These are phyloP conservation scores for Marchantia polymorpha DNA, from an alignment of 225 moss, liverwort and hornwort species.

Conservation along the genomic window DNA sequence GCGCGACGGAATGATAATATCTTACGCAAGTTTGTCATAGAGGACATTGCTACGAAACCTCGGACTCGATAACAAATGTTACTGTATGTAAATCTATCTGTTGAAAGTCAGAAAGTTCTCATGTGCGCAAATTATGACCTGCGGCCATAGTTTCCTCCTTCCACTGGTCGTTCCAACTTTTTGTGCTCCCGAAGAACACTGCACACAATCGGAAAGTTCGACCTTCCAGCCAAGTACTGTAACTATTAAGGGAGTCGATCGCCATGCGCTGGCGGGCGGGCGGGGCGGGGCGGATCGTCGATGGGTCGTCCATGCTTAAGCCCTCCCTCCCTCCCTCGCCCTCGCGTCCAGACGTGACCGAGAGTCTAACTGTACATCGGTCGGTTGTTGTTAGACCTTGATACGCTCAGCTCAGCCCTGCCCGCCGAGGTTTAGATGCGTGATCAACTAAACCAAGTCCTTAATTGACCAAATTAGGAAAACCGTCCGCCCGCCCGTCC, in stretches of 20 bases:
- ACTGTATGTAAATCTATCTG: neutral
- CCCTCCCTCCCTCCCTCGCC: no score
- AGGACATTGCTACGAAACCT: constrained; percentile 3
- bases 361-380: neutral
- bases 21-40: neutral
- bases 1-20: constrained; percentile 1
- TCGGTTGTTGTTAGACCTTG: neutral
- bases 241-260: neutral
- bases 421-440: neutral
- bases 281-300: no score
- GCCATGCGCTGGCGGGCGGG: no score
- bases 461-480: neutral
- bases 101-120: constrained; percentile 3
- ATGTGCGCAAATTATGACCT: constrained; percentile 3
- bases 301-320: no score
- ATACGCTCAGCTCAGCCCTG: neutral
- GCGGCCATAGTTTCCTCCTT: neutral
- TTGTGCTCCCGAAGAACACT: neutral
- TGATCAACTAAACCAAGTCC: neutral
- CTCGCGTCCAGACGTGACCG: no score
- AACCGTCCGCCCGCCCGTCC: neutral
- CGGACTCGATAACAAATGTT: neutral
- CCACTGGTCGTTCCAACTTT: neutral
- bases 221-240: neutral
- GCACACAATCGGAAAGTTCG: neutral